Evolutionary conservation across 2,329 filamentous ascomycete genomes (phyloP), one percentile per base, ranked within the genome.

Genomic region (Alternaria incomplexa): DNA sequence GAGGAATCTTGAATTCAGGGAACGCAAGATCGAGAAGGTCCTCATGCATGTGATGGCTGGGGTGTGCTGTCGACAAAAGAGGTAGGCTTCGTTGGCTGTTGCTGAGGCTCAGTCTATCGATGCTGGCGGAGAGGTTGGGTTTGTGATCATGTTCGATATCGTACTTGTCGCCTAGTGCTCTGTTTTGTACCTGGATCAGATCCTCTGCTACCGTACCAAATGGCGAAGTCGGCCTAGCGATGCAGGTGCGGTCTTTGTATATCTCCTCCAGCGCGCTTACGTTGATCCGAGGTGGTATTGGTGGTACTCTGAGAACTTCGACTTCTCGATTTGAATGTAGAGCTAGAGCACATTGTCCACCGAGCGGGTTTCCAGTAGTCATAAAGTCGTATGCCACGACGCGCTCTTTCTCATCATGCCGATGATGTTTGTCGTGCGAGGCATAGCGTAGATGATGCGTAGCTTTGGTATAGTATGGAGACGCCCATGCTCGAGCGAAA

Each of bases 311-410:
- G 30, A 85, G 68, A 7, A 87, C 77, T 36, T 83, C 82, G 5
- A 89, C 79, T 22, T 82, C 78, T 6, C 85, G 83, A 67, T 85
- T 83, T 5, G 84, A 83, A 53, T 85, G 80, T 5, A 90, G 76
- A 3, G 83, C 83, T 54, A 90, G 77, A 25, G 86, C 81, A 63
- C 82, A 84, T 45, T 87, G 83, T 44, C 85, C 84, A n/a, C 79
- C 76, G 11, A 76, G 68, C 5, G 81, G 80, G 13, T 78, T 78
- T 36, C 80, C 81, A 46, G 83, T 74, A 50, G 83, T 83, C 61
- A 88, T 81, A 75, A 88, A 90, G 67, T 90, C 88, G 68, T 89
- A 90, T 1, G 87, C 86, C 15, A 89, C 84, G 17, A 88, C 78
- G 17, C 85, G 81, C 26, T 82, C 77, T 15, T 83, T 82, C 40